These are phyloP conservation scores for Cercospora sp. DNA, from an alignment of 2,329 filamentous ascomycete species.

Conservation along the genomic window DNA sequence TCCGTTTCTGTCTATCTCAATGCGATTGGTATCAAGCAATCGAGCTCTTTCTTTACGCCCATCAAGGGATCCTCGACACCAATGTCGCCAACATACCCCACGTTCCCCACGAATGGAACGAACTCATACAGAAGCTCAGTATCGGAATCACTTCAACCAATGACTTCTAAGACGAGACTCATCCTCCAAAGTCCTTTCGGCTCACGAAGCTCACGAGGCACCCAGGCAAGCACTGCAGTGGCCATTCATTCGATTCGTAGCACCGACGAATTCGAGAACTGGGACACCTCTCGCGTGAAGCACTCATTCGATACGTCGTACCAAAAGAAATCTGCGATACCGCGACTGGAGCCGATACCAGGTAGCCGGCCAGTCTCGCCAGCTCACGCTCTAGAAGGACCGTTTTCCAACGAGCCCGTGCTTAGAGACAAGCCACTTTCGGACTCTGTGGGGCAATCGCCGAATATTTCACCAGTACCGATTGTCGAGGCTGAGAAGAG, in stretches of 20 bases:
- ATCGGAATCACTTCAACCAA: slow-evolving; percentile 49
- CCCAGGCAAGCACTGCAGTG: slow-evolving; percentile 34
- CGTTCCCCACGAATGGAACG: slow-evolving; percentile 24
- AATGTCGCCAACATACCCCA: slow-evolving; percentile 28
- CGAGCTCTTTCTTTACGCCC: slow-evolving; percentile 23
- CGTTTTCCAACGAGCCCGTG: slow-evolving; percentile 41
- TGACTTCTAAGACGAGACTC: slow-evolving; percentile 58
- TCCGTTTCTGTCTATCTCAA: slow-evolving; percentile 29
- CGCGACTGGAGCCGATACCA: slow-evolving; percentile 68
- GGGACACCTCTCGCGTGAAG: slow-evolving; percentile 70
- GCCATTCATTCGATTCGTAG: slow-evolving; percentile 42
- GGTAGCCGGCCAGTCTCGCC: slow-evolving; percentile 67
- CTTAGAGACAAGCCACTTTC: slow-evolving; percentile 19
- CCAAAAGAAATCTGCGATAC: slow-evolving; percentile 47
- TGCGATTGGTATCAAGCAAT: slow-evolving; percentile 28
- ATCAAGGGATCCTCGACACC: slow-evolving; percentile 12
- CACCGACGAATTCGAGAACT: slow-evolving; percentile 67
- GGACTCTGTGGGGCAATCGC: slow-evolving; percentile 21
- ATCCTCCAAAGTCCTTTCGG: slow-evolving; percentile 55
- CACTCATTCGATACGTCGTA: slow-evolving; percentile 61
- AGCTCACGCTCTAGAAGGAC: slow-evolving; percentile 58
- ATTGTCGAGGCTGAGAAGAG: slow-evolving; percentile 17
- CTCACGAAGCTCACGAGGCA: slow-evolving; percentile 37
- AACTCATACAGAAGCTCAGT: slow-evolving; percentile 33
- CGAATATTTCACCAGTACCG: slow-evolving; percentile 10